Percentiles rank a stretch among this genome's conserved stretches.
These are phyloP conservation scores for Ilyonectria destructans DNA, from an alignment of 2,329 filamentous ascomycete species.

Conservation along the genomic window DNA sequence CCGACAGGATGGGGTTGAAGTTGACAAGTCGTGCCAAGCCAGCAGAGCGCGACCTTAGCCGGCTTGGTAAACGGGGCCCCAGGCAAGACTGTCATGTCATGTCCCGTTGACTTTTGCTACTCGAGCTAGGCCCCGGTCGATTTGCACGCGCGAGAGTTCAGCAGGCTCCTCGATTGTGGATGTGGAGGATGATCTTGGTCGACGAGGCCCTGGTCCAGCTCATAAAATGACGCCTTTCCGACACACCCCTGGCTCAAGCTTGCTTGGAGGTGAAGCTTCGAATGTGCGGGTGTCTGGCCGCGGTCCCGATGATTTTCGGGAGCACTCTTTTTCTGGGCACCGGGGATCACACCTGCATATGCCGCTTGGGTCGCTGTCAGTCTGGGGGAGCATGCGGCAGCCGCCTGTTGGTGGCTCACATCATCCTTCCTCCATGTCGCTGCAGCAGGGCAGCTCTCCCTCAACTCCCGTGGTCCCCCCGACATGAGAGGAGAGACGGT, in stretches of 20 bases:
- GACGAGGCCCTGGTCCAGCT: neutral
- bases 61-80: conserved; percentile 3
- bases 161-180: neutral
- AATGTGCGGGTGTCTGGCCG: conserved; percentile 25
- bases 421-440: neutral
- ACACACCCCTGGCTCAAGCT: conserved; percentile 11
- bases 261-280: conserved; percentile 17
- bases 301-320: conserved; percentile 32
- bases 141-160: neutral
- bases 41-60: conserved; percentile 13
- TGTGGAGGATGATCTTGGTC: conserved; percentile 8
- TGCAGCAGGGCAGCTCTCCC: neutral
- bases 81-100: conserved; percentile 14
- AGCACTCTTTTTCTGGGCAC: conserved; percentile 33
- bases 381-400: conserved; percentile 13
- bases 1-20: conserved; percentile 17
- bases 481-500: neutral
- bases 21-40: conserved; percentile 25
- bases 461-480: neutral
- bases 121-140: neutral
- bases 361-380: conserved; percentile 29
- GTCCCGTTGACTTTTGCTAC: neutral
- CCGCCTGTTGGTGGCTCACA: conserved; percentile 6
- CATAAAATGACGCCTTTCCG: conserved; percentile 19
- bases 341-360: conserved; percentile 44